Conservation (phyloP, 2,329 filamentous ascomycete species). For the Colletotrichum eleusines region DNA sequence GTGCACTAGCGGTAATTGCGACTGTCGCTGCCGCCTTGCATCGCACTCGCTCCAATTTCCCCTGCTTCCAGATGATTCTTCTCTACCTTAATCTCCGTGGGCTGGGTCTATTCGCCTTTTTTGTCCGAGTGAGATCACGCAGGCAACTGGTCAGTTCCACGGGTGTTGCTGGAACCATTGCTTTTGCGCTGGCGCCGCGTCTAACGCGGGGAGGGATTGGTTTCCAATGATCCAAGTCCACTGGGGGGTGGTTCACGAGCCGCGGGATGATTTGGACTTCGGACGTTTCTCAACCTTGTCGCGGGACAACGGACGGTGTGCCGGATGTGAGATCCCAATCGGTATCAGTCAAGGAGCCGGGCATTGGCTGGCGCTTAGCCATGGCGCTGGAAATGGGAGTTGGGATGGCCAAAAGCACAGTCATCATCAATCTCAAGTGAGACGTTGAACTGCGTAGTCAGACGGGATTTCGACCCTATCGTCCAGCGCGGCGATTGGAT, state of each 20-base stretch:
- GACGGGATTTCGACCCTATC: constrained; percentile 15
- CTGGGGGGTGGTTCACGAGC: constrained; percentile 18
- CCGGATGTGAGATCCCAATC: constrained; percentile 23
- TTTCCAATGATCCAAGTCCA: constrained; percentile 14
- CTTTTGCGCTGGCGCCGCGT: constrained; percentile 24
- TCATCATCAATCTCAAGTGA: constrained; percentile 18
- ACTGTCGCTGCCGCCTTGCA: constrained; percentile 12
- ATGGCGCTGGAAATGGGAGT: constrained; percentile 35
- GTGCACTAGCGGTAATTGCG: constrained; percentile 6
- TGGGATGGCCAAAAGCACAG: constrained; percentile 17
- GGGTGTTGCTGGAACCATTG: neutral
- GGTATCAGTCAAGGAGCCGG: constrained; percentile 25
- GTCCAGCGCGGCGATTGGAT: neutral
- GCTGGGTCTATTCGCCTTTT: constrained; percentile 3
- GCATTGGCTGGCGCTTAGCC: constrained; percentile 17
- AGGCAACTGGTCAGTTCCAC: neutral
- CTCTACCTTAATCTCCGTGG: constrained; percentile 18
- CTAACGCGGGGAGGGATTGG: neutral
- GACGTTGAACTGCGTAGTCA: constrained; percentile 26
- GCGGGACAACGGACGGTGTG: constrained; percentile 31
- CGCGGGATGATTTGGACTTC: constrained; percentile 19
- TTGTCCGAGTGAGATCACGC: constrained; percentile 10
- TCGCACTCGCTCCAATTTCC: constrained; percentile 8
- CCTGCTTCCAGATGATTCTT: constrained; percentile 40
- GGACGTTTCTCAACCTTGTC: constrained; percentile 31